Percentiles rank a stretch among this genome's conserved stretches.
phyloP scores from a whole-genome alignment of 257 asterid species.

The Primulina huaijiensis region DNA sequence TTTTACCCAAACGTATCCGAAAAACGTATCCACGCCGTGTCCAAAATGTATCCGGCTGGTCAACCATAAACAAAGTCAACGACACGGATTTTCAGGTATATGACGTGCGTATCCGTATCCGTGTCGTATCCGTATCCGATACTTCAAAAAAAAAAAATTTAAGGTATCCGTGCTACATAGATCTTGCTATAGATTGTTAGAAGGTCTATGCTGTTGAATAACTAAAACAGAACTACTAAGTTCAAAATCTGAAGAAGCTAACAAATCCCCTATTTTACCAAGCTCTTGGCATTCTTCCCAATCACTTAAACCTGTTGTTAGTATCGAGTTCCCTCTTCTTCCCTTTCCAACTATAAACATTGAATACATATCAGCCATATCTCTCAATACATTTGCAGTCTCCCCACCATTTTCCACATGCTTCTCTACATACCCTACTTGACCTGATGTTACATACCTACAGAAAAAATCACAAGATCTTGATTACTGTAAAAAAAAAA shows the following conservation, averaged over 20 bases:
- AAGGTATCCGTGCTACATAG: no score
- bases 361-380: slow-evolving; percentile 94
- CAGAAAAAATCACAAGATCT: not conserved
- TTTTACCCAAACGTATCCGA: no score
- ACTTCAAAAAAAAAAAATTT: no score
- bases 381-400: slow-evolving; percentile 71
- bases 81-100: no score
- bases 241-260: slow-evolving; percentile 93
- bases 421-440: slow-evolving; percentile 89
- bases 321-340: slow-evolving; percentile 57
- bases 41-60: no score
- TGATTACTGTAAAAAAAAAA: not conserved
- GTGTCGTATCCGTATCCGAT: no score
- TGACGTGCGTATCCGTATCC: no score
- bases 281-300: slow-evolving; percentile 99
- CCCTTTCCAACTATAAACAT: slow-evolving; percentile 89
- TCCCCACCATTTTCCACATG: slow-evolving; percentile 74
- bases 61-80: no score
- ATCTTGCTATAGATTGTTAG: slow-evolving; percentile 42
- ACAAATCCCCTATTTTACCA: slow-evolving; percentile 89
- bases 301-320: slow-evolving; percentile 88
- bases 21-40: no score
- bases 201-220: slow-evolving; percentile 71
- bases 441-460: slow-evolving; percentile 88
- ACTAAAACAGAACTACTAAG: slow-evolving; percentile 85